phyloP scores from a whole-genome alignment of 164 flowering plant genomes.

The Aristolochia contorta region DNA sequence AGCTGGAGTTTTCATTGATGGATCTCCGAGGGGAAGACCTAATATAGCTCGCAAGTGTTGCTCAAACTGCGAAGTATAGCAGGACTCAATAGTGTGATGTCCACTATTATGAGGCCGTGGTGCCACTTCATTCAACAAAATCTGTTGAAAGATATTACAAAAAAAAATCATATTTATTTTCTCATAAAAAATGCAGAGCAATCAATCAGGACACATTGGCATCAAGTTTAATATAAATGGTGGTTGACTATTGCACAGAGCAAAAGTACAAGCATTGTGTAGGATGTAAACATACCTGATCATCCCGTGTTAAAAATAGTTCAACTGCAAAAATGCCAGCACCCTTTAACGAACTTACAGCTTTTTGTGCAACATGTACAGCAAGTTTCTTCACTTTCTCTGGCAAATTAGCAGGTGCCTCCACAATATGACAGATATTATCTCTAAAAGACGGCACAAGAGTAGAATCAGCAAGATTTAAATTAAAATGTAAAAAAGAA shows the following conservation, averaged over 20 bases:
- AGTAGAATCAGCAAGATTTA: background rate
- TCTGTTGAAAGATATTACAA: constrained; percentile 25
- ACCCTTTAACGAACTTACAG: constrained; percentile 87
- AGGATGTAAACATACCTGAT: constrained; percentile 38
- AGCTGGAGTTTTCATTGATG: constrained; percentile 87
- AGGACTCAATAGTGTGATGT: constrained; percentile 90
- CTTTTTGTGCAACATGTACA: constrained; percentile 63
- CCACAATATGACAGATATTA: constrained; percentile 87
- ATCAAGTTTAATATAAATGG: no score
- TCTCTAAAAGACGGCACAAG: constrained; percentile 36
- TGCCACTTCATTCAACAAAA: constrained; percentile 92
- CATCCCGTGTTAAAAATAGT: constrained; percentile 75
- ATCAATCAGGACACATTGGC: no score
- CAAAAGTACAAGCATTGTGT: background rate
- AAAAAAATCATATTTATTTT: no score
- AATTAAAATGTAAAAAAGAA: background rate
- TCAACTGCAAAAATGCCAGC: constrained; percentile 98
- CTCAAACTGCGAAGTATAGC: constrained; percentile 87
- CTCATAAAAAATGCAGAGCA: no score
- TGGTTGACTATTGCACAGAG: no score
- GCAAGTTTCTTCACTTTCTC: constrained; percentile 66
- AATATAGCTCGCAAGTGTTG: constrained; percentile 90
- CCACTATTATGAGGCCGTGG: constrained; percentile 99
- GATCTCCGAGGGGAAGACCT: constrained; percentile 95
- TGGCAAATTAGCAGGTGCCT: constrained; percentile 81